Percentiles rank a stretch among this genome's conserved stretches.
Conservation (phyloP, 2,329 filamentous ascomycete species). For the Cladosporium sp. region DNA sequence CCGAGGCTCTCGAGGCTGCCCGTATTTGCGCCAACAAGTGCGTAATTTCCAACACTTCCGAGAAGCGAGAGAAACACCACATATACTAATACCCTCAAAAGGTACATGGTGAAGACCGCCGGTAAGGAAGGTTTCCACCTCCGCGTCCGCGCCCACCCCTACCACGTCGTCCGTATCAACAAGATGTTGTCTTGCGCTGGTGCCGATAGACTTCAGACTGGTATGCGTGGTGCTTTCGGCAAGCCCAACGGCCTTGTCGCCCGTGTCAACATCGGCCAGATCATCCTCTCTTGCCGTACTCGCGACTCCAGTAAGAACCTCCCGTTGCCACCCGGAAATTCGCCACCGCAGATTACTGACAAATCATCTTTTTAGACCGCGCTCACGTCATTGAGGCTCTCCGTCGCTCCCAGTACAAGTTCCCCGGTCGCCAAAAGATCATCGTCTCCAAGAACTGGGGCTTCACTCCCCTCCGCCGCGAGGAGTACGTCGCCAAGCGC, state of each 20-base stretch:
- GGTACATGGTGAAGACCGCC: slow-evolving; percentile 63
- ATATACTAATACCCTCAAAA: slow-evolving; percentile 26
- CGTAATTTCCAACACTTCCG: slow-evolving; percentile 21
- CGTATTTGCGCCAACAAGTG: slow-evolving; percentile 99
- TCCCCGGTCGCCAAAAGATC: slow-evolving; percentile 99
- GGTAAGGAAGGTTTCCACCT: slow-evolving; percentile 70
- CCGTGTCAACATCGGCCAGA: slow-evolving; percentile 99
- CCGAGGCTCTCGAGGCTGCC: slow-evolving; percentile 98
- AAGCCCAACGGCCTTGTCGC: slow-evolving; percentile 99
- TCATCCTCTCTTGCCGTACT: slow-evolving; percentile 94
- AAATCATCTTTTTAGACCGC: slow-evolving; percentile 58
- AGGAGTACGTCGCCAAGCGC: slow-evolving; percentile 96
- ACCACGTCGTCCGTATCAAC: slow-evolving; percentile 99
- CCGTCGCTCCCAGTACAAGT: slow-evolving; percentile 99
- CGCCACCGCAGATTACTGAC: slow-evolving; percentile 18
- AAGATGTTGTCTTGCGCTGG: slow-evolving; percentile 99
- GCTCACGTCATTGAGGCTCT: slow-evolving; percentile 95
- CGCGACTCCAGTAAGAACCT: slow-evolving; percentile 76
- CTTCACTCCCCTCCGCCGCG: slow-evolving; percentile 95
- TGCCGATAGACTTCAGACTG: slow-evolving; percentile 99
- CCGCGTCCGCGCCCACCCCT: slow-evolving; percentile 84
- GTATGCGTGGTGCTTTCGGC: slow-evolving; percentile 99
- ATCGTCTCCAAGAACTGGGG: slow-evolving; percentile 99
- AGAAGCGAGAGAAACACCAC: background rate
- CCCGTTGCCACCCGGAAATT: background rate